These are phyloP conservation scores for Narthecium ossifragum DNA, from an alignment of 106 monocot genomes.

Conservation along the genomic window DNA sequence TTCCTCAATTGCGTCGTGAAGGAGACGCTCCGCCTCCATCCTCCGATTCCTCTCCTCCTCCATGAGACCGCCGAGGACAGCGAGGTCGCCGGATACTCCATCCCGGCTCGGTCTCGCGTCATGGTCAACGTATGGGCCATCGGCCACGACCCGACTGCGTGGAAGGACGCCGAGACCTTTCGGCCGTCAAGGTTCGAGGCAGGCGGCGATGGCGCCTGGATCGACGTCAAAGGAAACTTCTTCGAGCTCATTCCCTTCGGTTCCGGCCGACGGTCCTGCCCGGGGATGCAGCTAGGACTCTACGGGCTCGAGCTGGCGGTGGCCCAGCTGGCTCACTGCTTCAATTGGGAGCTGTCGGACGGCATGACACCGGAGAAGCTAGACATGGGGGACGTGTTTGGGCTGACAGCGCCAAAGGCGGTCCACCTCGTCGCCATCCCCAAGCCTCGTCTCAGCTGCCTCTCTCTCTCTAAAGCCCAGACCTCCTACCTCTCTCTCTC, in stretches of 20 bases:
- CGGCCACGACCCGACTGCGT: no score
- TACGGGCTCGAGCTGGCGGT: conserved; percentile 51
- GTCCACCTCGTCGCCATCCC: conserved; percentile 32
- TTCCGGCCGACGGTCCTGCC: conserved; percentile 62
- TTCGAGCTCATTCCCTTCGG: conserved; percentile 78
- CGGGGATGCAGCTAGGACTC: conserved; percentile 68
- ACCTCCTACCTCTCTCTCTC: conserved; percentile 23
- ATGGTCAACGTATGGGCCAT: conserved; percentile 71
- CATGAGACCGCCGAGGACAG: conserved; percentile 57
- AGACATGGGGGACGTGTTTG: conserved; percentile 63
- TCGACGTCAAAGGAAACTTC: conserved; percentile 50
- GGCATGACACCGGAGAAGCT: conserved; percentile 61
- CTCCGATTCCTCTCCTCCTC: conserved; percentile 72
- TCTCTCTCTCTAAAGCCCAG: conserved; percentile 5
- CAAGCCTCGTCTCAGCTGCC: conserved; percentile 34
- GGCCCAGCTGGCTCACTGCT: conserved; percentile 59
- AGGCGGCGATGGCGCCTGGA: conserved; percentile 14
- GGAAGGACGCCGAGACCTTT: conserved; percentile 55
- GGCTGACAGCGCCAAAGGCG: conserved; percentile 61
- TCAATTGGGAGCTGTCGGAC: conserved; percentile 42
- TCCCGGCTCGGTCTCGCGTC: conserved; percentile 33
- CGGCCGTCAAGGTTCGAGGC: conserved; percentile 37
- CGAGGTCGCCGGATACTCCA: no score
- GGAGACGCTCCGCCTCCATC: no score
- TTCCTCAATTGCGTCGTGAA: no score